phyloP scores from a whole-genome alignment of 1,284 basidiomycete species.

The Ceratobasidium sp. region DNA sequence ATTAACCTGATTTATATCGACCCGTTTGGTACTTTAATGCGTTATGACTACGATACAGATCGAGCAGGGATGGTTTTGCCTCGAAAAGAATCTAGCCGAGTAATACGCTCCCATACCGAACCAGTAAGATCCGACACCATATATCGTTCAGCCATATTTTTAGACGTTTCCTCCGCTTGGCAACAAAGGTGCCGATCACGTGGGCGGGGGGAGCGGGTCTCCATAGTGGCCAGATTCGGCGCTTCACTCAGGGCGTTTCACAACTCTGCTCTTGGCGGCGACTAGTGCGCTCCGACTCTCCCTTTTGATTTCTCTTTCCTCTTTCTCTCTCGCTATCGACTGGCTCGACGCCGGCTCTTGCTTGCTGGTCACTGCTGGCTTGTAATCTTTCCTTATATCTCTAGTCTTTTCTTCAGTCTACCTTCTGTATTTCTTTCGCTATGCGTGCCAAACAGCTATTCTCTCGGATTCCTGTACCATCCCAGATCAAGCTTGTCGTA shows the following conservation, averaged over 20 bases:
- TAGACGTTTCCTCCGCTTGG: constrained; percentile 1
- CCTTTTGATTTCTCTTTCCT: background rate
- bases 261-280: constrained; percentile 27
- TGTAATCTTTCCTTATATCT: constrained; percentile 2
- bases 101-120: too few relatives aligned
- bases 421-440: background rate
- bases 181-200: constrained; percentile 33
- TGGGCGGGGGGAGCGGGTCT: constrained; percentile 14
- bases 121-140: background rate
- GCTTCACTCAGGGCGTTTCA: constrained; percentile 19
- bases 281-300: background rate
- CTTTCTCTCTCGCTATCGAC: background rate
- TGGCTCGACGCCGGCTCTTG: constrained; percentile 32
- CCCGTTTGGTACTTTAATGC: too few relatives aligned
- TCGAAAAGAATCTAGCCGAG: too few relatives aligned
- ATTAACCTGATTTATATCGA: too few relatives aligned
- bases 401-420: background rate
- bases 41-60: too few relatives aligned
- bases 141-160: constrained; percentile 13
- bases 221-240: background rate
- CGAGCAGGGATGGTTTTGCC: background rate
- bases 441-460: constrained; percentile 50
- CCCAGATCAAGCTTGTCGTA: constrained; percentile 49
- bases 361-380: constrained; percentile 29
- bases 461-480: constrained; percentile 44